Conservation (phyloP, 345 rosid genomes). For the Toxicodendron radicans region DNA sequence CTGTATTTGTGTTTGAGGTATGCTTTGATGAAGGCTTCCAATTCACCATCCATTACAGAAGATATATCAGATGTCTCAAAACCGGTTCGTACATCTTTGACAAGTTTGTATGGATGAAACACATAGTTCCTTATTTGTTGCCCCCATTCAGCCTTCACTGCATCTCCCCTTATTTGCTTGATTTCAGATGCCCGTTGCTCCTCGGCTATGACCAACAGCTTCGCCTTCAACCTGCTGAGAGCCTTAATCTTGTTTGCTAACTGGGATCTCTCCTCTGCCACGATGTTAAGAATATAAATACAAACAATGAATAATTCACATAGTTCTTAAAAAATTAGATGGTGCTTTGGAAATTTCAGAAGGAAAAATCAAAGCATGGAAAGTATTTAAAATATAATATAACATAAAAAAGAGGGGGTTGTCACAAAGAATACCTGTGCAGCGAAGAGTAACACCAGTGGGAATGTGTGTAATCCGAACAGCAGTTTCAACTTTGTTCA, state of each 20-base stretch:
- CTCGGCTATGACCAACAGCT: slow-evolving; percentile 80
- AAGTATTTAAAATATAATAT: neutral
- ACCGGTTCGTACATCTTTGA: slow-evolving; percentile 82
- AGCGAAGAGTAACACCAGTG: slow-evolving; percentile 82
- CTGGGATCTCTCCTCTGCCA: slow-evolving; percentile 91
- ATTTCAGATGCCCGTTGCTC: slow-evolving; percentile 92
- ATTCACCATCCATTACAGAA: slow-evolving; percentile 95
- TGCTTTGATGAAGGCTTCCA: slow-evolving; percentile 85
- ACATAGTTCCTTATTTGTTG: slow-evolving; percentile 93
- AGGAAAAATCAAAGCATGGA: too few species aligned
- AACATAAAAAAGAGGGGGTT: neutral
- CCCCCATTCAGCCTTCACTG: slow-evolving; percentile 97
- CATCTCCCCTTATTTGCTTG: slow-evolving; percentile 93
- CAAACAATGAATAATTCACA: too few species aligned
- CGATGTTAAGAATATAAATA: neutral
- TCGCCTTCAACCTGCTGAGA: slow-evolving; percentile 75
- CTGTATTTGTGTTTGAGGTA: slow-evolving; percentile 81
- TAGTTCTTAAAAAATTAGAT: too few species aligned
- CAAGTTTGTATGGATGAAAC: slow-evolving; percentile 96
- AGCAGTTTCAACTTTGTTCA: slow-evolving; percentile 93
- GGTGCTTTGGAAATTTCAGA: too few species aligned
- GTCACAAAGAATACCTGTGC: slow-evolving; percentile 55
- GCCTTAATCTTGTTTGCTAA: slow-evolving; percentile 86
- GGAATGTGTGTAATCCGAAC: slow-evolving; percentile 89
- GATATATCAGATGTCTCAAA: slow-evolving; percentile 75